Evolutionary conservation across 2,329 filamentous ascomycete genomes (phyloP), one percentile per base, ranked within the genome.

Genomic region (Pestalotiopsis sp.): DNA sequence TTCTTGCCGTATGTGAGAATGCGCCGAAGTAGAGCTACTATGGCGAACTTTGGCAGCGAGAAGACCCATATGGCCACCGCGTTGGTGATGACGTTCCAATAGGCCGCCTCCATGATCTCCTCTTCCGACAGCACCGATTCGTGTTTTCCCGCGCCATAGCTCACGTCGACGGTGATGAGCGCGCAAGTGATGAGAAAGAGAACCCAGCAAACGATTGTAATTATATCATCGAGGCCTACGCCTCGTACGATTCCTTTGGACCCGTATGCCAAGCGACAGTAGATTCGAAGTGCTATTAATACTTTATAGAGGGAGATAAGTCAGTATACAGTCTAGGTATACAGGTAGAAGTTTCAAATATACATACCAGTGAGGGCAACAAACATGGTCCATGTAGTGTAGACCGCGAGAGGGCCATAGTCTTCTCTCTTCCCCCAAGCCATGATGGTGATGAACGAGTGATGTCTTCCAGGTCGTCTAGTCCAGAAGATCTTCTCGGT

Each of bases 31-130:
- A 73, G 76, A 31, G 75, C 75, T 68, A 80, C 74, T 65, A 79
- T 73, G 65, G 77, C 77, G 57, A 78, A 79, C 52, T 79, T 80
- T 2, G 78, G 78, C 45, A 79, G 67, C 12, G 78, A 78, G 67
- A 79, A 80, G 63, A 74, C 73, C 78, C 77, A 79, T 67, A 79
- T 75, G 14, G 78, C 68, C 20, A 78, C 69, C 2, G 75, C 69
- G 45, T 73, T 77, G 66, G 77, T 77, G 52, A 80, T 75, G 39
- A 72, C 74, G 65, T 78, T 78, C 70, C 74, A 79, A 65, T 75
- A 74, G 7, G 78, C 71, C 2, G 78, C 75, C 31, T 52, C 57
- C 2, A 69, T 63, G 27, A 73, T 59, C 7, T 75, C 60, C 17
- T 71, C 63, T 3, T 63, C 66, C 20, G 67, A 52, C 2, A 79